Evolutionary conservation across 2,329 filamentous ascomycete species (phyloP).

Genomic region (Ceratocystis eucalypticola): DNA sequence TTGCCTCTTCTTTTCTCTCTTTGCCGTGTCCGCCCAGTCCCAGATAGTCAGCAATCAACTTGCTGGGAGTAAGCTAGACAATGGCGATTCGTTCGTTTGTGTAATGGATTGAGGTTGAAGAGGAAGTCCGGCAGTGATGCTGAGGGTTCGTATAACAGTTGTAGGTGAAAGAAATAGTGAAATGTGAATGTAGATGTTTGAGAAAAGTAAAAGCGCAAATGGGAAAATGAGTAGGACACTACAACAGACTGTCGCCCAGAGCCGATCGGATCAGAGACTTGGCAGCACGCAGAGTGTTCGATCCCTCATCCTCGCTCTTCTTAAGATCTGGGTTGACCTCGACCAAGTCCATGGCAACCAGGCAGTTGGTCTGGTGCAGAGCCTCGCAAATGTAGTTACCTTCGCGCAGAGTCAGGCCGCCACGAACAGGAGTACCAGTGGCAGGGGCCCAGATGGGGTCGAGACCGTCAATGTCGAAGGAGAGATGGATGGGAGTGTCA

Average conservation of each 20-base stretch:
- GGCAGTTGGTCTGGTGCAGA: slow-evolving; percentile 64
- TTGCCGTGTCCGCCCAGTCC: background rate
- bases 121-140: too few relatives aligned
- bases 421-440: slow-evolving; percentile 87
- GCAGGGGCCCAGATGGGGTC: slow-evolving; percentile 94
- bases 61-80: background rate
- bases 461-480: slow-evolving; percentile 91
- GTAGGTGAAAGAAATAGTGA: background rate
- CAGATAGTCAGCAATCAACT: background rate
- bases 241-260: slow-evolving; percentile 80
- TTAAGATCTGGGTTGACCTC: slow-evolving; percentile 68
- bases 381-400: slow-evolving; percentile 93
- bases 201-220: slow-evolving; percentile 2
- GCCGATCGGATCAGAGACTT: slow-evolving; percentile 86
- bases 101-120: slow-evolving; percentile 6
- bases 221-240: slow-evolving; percentile 7
- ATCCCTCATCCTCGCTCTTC: slow-evolving; percentile 43
- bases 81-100: slow-evolving; percentile 17
- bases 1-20: slow-evolving; percentile 18
- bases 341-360: slow-evolving; percentile 69
- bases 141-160: background rate
- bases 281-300: slow-evolving; percentile 78
- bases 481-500: slow-evolving; percentile 93
- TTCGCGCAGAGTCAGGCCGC: slow-evolving; percentile 83
- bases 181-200: background rate